phyloP scores from a whole-genome alignment of 495 filamentous ascomycete genomes.

The Hyphodiscus hymeniophilus region DNA sequence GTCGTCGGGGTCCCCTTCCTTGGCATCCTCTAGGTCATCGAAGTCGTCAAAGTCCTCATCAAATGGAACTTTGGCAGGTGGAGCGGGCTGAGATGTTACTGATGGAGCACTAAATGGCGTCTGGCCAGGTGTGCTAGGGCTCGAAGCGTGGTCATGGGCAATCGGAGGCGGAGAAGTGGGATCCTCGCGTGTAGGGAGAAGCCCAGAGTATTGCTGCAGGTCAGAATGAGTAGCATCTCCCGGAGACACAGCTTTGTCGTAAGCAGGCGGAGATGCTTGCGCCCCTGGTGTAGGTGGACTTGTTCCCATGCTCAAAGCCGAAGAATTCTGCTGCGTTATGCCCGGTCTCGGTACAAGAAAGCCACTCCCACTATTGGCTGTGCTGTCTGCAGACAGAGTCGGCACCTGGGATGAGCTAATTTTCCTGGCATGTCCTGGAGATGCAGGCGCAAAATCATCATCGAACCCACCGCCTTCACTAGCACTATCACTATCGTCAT shows the following conservation, averaged over 20 bases:
- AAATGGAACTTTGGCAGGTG: conserved; percentile 37
- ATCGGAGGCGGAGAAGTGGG: conserved; percentile 41
- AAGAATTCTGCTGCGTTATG: conserved; percentile 6
- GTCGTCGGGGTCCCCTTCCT: conserved; percentile 83
- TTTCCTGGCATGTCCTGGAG: conserved; percentile 40
- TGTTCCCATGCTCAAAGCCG: conserved; percentile 14
- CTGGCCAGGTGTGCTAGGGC: conserved; percentile 14
- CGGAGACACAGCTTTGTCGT: conserved; percentile 42
- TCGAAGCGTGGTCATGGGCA: conserved; percentile 20
- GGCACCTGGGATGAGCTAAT: conserved; percentile 15
- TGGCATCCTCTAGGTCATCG: conserved; percentile 78
- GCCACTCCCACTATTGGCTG: conserved; percentile 3
- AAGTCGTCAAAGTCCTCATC: conserved; percentile 82
- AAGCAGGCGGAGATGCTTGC: conserved; percentile 58
- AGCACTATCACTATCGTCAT: conserved; percentile 76
- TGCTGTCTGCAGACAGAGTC: not conserved
- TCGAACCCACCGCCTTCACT: conserved; percentile 74
- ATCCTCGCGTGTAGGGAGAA: conserved; percentile 56
- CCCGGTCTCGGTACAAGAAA: conserved; percentile 11
- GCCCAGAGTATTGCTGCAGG: conserved; percentile 44
- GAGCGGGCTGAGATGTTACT: conserved; percentile 20
- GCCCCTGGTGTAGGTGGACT: conserved; percentile 44
- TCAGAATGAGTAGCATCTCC: conserved; percentile 36
- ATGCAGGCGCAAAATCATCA: conserved; percentile 77
- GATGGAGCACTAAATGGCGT: conserved; percentile 16